Percentiles rank a stretch among this genome's conserved stretches.
Evolutionary conservation across 2,329 filamentous ascomycete genomes (phyloP).

Genomic region (Trichoderma koningiopsis): DNA sequence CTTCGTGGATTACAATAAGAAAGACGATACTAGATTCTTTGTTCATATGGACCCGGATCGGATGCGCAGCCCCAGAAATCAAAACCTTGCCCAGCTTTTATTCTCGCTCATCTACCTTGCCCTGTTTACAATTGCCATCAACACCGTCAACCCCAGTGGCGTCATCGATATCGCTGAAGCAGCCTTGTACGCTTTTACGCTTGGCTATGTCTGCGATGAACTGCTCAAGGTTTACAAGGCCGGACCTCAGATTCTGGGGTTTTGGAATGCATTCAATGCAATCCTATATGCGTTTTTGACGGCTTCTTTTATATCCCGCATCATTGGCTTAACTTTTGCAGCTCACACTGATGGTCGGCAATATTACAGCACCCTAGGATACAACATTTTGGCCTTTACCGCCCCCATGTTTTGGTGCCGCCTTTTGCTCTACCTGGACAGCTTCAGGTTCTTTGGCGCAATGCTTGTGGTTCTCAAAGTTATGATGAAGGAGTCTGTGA

Average conservation of each 20-base stretch:
- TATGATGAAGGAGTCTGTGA: constrained; percentile 91
- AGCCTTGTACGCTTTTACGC: constrained; percentile 85
- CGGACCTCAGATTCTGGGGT: constrained; percentile 85
- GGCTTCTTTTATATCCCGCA: constrained; percentile 75
- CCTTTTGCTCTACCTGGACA: constrained; percentile 88
- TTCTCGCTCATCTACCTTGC: constrained; percentile 81
- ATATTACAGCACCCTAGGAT: constrained; percentile 77
- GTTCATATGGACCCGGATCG: constrained; percentile 89
- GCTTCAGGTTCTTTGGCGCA: constrained; percentile 91
- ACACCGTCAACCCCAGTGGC: constrained; percentile 84
- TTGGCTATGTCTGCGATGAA: constrained; percentile 90
- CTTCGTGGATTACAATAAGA: constrained; percentile 85
- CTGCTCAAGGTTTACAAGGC: constrained; percentile 90
- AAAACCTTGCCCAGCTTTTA: constrained; percentile 85
- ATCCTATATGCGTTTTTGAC: constrained; percentile 78
- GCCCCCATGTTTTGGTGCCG: constrained; percentile 98
- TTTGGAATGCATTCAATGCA: constrained; percentile 96
- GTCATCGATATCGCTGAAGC: constrained; percentile 84
- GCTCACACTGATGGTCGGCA: constrained; percentile 49
- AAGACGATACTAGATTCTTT: constrained; percentile 76
- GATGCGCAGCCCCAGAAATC: constrained; percentile 89
- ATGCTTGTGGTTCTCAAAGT: constrained; percentile 97
- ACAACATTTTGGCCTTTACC: constrained; percentile 90
- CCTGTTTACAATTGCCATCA: constrained; percentile 88
- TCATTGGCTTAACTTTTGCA: constrained; percentile 72